Evolutionary conservation across 2,329 filamentous ascomycete species (phyloP).

Genomic region (Fusarium sp.): DNA sequence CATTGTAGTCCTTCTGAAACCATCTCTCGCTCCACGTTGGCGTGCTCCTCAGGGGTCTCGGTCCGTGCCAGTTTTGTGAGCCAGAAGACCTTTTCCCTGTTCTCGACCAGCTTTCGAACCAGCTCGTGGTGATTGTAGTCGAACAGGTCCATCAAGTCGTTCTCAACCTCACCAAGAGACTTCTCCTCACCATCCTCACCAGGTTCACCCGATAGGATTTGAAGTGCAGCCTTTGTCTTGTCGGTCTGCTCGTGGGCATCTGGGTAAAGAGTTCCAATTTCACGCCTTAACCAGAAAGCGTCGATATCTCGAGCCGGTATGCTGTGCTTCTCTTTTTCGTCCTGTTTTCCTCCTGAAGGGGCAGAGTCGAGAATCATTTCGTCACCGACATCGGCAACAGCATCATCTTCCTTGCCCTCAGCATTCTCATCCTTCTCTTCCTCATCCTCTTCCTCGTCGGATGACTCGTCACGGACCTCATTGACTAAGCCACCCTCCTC

Average conservation of each 20-base stretch:
- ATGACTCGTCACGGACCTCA: slow-evolving; percentile 89
- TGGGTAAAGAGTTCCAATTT: slow-evolving; percentile 87
- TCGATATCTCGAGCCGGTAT: slow-evolving; percentile 92
- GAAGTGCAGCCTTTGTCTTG: slow-evolving; percentile 86
- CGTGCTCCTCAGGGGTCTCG: slow-evolving; percentile 80
- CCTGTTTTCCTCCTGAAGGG: slow-evolving; percentile 57
- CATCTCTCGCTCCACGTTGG: slow-evolving; percentile 89
- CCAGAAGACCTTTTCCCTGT: slow-evolving; percentile 96
- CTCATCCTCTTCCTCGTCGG: slow-evolving; percentile 79
- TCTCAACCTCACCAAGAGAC: slow-evolving; percentile 91
- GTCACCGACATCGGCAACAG: slow-evolving; percentile 73
- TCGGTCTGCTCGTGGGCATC: slow-evolving; percentile 94
- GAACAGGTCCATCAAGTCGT: slow-evolving; percentile 97
- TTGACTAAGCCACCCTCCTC: slow-evolving; percentile 80
- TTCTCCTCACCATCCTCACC: slow-evolving; percentile 84
- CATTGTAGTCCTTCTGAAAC: slow-evolving; percentile 84
- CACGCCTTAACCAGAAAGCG: slow-evolving; percentile 95
- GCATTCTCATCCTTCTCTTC: slow-evolving; percentile 66
- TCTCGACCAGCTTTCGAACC: slow-evolving; percentile 89
- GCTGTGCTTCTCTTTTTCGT: slow-evolving; percentile 66
- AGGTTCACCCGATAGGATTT: slow-evolving; percentile 81
- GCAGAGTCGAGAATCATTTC: slow-evolving; percentile 86
- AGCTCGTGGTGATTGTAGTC: slow-evolving; percentile 96
- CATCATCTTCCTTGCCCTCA: slow-evolving; percentile 62
- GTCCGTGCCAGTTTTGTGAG: slow-evolving; percentile 87